phyloP scores from a whole-genome alignment of 495 filamentous ascomycete species.

The Hyaloscypha bicolor region DNA sequence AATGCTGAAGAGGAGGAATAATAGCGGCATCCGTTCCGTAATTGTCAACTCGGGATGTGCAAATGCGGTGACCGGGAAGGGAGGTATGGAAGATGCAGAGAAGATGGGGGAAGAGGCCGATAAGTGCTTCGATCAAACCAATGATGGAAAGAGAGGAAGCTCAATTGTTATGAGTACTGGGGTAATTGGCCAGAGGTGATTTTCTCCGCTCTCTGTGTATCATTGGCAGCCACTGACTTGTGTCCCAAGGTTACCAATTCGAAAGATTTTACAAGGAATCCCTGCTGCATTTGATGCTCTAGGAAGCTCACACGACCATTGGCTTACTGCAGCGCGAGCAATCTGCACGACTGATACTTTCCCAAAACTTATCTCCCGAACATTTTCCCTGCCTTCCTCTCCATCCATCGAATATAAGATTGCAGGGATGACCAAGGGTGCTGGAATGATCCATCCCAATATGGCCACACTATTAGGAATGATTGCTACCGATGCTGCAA shows the following conservation, averaged over 20 bases:
- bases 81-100: constrained; percentile 84
- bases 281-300: constrained; percentile 72
- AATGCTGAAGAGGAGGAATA: constrained; percentile 64
- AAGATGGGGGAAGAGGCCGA: constrained; percentile 82
- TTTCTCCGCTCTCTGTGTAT: constrained; percentile 1
- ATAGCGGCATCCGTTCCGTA: constrained; percentile 74
- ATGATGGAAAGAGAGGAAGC: constrained; percentile 62
- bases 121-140: constrained; percentile 51
- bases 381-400: constrained; percentile 84
- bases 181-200: constrained; percentile 89
- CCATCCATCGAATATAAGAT: constrained; percentile 75
- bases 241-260: constrained; percentile 71
- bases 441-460: constrained; percentile 99
- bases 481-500: constrained; percentile 89
- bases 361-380: constrained; percentile 87
- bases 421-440: constrained; percentile 96
- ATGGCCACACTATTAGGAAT: constrained; percentile 97
- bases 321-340: constrained; percentile 83
- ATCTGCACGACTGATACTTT: constrained; percentile 99
- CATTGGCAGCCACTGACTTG: neutral
- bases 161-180: constrained; percentile 97
- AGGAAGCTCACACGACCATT: constrained; percentile 76
- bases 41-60: constrained; percentile 96
- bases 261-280: constrained; percentile 83
- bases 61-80: constrained; percentile 95